phyloP scores from a whole-genome alignment of 306 rosid species.

The Medicago truncatula region MtrunA17r5.0-ANR NC_053048.1:44606001-44606500 shows the following conservation, averaged over 20 bases:
- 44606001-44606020: no score
- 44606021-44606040: no score
- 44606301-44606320: conserved; percentile 27
- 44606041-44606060: no score
- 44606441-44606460: conserved; percentile 5
- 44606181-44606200: conserved; percentile 11
- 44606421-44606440: conserved; percentile 38
- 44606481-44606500: conserved; percentile 19
- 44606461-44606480: background rate
- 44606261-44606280: conserved; percentile 49
- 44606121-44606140: no score
- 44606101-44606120: no score
- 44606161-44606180: background rate
- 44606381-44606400: conserved; percentile 88
- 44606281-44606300: conserved; percentile 24
- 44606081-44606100: no score
- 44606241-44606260: conserved; percentile 22
- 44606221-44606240: background rate
- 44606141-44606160: no score
- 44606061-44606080: no score
- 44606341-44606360: conserved; percentile 84
- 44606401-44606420: conserved; percentile 46
- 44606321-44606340: conserved; percentile 76
- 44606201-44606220: conserved; percentile 31
- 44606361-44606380: conserved; percentile 85